phyloP scores from a whole-genome alignment of 129 eudicot genomes.

The Erigeron canadensis region DNA sequence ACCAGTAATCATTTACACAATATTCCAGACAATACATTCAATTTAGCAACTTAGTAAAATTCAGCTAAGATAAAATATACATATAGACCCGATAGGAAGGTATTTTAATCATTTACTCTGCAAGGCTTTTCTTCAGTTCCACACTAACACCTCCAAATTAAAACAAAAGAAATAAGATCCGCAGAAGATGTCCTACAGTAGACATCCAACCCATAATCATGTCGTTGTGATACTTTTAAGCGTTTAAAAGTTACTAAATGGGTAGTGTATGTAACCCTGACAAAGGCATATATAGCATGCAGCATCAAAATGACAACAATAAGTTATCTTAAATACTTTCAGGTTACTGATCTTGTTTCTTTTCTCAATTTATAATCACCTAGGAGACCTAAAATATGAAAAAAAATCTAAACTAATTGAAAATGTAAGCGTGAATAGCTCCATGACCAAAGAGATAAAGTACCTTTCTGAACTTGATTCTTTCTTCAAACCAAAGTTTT shows the following conservation, averaged over 20 bases:
- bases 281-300: neutral
- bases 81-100: neutral
- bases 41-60: neutral
- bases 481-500: slow-evolving; percentile 73
- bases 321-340: neutral
- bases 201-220: neutral
- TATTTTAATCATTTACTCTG: neutral
- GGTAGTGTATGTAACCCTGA: neutral
- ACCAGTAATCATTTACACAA: neutral
- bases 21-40: neutral
- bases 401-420: slow-evolving; percentile 7
- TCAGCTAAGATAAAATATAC: neutral
- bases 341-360: neutral
- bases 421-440: slow-evolving; percentile 9
- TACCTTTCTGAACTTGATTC: slow-evolving; percentile 54
- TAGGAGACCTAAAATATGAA: neutral
- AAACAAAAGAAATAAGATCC: neutral
- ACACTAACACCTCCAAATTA: neutral
- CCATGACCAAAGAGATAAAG: slow-evolving; percentile 1
- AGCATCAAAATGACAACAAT: neutral
- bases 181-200: neutral
- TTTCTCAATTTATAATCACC: neutral
- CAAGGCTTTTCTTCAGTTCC: too few relatives aligned
- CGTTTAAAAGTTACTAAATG: neutral
- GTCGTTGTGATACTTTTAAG: neutral